Evolutionary conservation across 2,329 filamentous ascomycete species (phyloP), one percentile per base, ranked within the genome.

Genomic region (Fusarium veterinarium): DNA sequence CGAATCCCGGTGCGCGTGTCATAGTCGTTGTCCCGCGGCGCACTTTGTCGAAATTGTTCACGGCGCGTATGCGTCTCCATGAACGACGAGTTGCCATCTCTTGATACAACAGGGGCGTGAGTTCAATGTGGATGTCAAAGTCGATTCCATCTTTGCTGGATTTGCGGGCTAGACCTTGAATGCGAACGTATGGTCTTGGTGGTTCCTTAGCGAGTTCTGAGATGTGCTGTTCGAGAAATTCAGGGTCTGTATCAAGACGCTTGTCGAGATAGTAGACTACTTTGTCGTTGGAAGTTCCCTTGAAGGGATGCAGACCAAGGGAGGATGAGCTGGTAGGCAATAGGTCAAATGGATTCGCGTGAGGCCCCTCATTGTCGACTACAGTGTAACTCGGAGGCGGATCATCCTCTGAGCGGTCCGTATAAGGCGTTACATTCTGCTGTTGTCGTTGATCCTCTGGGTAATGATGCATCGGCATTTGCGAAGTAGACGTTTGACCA

Each of bases 21-120:
- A 86, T 84, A 20, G 90, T 83, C 56, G 90, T 84, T 8, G 90
- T 90, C 25, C 92, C 92, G n/a, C 92, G 90, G 60, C 88, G 86
- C 14, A 88, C 87, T 70, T 89, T 88, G 73, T 91, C 88, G 58
- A 85, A 82, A 75, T 91, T 89, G 53, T 88, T 84, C 0, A 88
- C 88, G 0, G 88, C 87, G 14, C 81, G 80, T n/a, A 91, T 70
- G 31, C 81, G 71, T 16, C 80, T 75, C 86, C 84, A 87, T 10
- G 85, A 83, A 42, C 66, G 68, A 37, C 78, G 80, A 28, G 78
- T 79, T 46, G 78, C 75, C 23, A 84, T 82, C 67, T 88, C 83
- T 9, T 83, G 79, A 75, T 86, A 88, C 19, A 92, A 84, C 42
- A 89, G 86, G 8, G 88, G 85, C 4, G 89, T 90, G 71, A 92